Evolutionary conservation across 2,329 filamentous ascomycete genomes (phyloP).

Genomic region (Talaromyces piceae): DNA sequence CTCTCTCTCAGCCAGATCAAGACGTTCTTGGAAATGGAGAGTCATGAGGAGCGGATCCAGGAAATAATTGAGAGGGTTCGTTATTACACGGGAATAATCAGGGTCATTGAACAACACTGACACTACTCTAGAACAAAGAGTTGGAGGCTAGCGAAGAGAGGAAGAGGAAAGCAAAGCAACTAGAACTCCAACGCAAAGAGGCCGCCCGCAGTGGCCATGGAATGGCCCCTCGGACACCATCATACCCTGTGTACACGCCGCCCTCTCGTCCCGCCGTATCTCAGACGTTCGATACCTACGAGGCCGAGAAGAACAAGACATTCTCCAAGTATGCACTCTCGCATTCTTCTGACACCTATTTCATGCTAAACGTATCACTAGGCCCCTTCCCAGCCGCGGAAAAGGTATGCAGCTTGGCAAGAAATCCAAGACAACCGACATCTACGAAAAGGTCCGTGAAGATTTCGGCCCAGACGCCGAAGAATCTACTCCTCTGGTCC

Average conservation of each 20-base stretch:
- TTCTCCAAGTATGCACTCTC: constrained; percentile 59
- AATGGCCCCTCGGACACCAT: constrained; percentile 63
- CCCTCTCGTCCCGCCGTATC: constrained; percentile 64
- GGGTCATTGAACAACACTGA: no score
- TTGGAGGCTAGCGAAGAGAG: constrained; percentile 96
- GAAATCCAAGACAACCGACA: constrained; percentile 95
- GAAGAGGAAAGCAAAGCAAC: constrained; percentile 96
- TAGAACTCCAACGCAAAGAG: constrained; percentile 98
- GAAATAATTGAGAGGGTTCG: constrained; percentile 87
- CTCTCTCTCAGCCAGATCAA: constrained; percentile 95
- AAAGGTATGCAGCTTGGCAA: constrained; percentile 99
- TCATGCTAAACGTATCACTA: constrained; percentile 39
- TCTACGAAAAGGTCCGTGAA: constrained; percentile 90
- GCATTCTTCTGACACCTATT: neutral
- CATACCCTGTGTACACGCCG: constrained; percentile 83
- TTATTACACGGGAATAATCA: no score
- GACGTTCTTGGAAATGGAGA: constrained; percentile 99
- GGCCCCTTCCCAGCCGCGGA: constrained; percentile 60
- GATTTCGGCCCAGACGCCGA: constrained; percentile 85
- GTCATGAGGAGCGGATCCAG: constrained; percentile 96
- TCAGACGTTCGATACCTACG: constrained; percentile 87
- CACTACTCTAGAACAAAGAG: constrained; percentile 76
- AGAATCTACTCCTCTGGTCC: constrained; percentile 61
- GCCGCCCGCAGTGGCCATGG: constrained; percentile 68
- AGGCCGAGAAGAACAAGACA: constrained; percentile 93